A percentile compares a stretch with the other conserved stretches of the same genome.
Conservation (phyloP, 2,329 filamentous ascomycete genomes). For the Biscogniauxia mediterranea region DNA sequence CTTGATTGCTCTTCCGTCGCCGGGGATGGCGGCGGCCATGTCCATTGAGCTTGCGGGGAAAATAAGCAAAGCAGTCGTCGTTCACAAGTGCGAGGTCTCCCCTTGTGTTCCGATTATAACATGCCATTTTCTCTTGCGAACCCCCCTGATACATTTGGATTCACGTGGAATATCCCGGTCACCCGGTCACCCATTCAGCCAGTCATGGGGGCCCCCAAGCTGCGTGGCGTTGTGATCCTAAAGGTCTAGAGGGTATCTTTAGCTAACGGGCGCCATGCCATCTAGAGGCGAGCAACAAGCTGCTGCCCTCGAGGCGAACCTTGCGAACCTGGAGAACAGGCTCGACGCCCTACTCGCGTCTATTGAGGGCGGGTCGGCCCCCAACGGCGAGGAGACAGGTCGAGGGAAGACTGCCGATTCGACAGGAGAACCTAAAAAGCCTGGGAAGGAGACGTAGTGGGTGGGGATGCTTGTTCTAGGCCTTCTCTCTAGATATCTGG, state of each 20-base stretch:
- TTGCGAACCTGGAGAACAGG: slow-evolving; percentile 32
- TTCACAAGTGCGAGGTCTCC: neutral
- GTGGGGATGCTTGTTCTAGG: neutral
- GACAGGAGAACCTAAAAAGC: slow-evolving; percentile 1
- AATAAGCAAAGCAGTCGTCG: neutral
- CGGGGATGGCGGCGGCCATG: neutral
- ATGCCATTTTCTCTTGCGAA: neutral
- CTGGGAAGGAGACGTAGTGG: slow-evolving; percentile 10
- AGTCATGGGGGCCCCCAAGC: neutral
- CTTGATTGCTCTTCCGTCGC: neutral
- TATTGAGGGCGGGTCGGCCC: slow-evolving; percentile 20
- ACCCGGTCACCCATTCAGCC: neutral
- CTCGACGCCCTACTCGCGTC: slow-evolving; percentile 34
- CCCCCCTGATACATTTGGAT: neutral
- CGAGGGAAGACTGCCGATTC: slow-evolving; percentile 2
- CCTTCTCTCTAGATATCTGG: neutral
- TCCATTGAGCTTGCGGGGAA: neutral
- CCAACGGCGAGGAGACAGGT: neutral
- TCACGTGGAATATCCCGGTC: neutral
- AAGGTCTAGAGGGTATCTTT: neutral
- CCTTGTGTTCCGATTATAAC: neutral
- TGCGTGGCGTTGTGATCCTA: neutral
- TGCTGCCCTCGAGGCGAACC: slow-evolving; percentile 31
- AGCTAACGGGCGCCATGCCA: neutral
- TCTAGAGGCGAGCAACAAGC: slow-evolving; percentile 34